These are phyloP conservation scores for Wickerhamiella kurtzmanii DNA, from an alignment of 805 yeast genomes.

Conservation along the genomic window DNA sequence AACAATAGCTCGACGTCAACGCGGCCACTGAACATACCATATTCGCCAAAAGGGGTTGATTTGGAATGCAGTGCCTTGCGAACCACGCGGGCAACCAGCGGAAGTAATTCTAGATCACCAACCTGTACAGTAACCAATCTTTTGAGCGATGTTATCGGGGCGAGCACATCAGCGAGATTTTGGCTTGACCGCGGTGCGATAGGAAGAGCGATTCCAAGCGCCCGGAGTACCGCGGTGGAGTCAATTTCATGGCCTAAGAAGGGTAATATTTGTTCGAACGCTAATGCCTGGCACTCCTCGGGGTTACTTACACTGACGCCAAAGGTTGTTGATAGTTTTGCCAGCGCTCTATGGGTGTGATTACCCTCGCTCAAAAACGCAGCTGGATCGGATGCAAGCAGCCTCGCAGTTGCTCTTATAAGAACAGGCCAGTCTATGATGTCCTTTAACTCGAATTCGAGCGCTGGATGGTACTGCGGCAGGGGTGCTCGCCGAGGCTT, in stretches of 20 bases:
- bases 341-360: neutral
- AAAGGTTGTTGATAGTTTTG: neutral
- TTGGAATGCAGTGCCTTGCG: neutral
- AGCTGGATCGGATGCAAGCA: neutral
- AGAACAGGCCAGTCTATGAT: conserved; percentile 40
- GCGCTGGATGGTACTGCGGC: conserved; percentile 6
- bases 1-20: conserved; percentile 3
- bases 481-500: conserved; percentile 34
- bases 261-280: neutral
- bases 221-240: neutral
- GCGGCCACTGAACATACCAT: conserved; percentile 44
- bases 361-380: neutral
- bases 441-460: conserved; percentile 30
- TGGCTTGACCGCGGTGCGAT: conserved; percentile 28
- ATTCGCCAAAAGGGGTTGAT: conserved; percentile 29
- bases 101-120: neutral
- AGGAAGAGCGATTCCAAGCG: neutral
- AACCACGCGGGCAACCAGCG: neutral
- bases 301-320: neutral
- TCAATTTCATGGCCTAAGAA: neutral
- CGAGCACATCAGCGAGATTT: conserved; percentile 13
- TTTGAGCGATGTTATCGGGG: conserved; percentile 8
- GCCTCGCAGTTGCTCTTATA: conserved; percentile 25
- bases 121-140: conserved; percentile 9
- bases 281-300: neutral